Conservation (phyloP, 768 basidiomycete genomes). For the Inosperma sp. region DNA sequence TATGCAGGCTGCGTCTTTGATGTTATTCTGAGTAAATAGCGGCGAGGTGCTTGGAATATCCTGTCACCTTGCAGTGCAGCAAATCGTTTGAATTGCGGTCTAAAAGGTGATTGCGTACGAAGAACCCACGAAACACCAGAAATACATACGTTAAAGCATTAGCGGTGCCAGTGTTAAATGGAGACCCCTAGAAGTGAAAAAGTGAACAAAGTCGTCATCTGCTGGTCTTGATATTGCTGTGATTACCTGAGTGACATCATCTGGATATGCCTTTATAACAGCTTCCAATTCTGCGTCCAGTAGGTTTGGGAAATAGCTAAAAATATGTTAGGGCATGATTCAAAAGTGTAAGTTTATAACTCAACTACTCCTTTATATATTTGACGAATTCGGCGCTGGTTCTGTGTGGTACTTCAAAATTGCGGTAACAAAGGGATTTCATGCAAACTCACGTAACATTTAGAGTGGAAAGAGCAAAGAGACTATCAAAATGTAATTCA, state of each 20-base stretch:
- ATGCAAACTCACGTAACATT: background rate
- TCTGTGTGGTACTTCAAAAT: background rate
- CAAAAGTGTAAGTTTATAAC: background rate
- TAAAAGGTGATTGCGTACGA: constrained; percentile 5
- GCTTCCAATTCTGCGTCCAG: constrained; percentile 4
- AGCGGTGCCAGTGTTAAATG: too few relatives aligned
- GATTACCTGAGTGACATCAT: too few relatives aligned
- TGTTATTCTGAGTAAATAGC: constrained; percentile 31
- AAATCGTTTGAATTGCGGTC: constrained; percentile 39
- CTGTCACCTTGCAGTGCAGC: constrained; percentile 37
- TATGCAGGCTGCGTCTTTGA: too few relatives aligned
- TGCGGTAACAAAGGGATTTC: background rate
- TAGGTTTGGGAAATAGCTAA: constrained; percentile 9
- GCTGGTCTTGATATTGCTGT: constrained; percentile 14
- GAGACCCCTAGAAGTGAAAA: background rate
- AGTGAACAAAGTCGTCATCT: background rate
- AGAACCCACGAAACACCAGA: background rate
- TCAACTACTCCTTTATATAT: constrained; percentile 19
- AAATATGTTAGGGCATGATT: background rate
- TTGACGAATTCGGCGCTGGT: constrained; percentile 15
- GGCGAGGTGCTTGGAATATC: constrained; percentile 32
- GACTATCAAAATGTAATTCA: background rate
- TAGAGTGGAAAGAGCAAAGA: background rate
- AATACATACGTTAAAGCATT: constrained; percentile 21
- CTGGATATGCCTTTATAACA: constrained; percentile 14